These are phyloP conservation scores for Umbelopsis sp. DNA, from an alignment of 192 early-diverging fungal species.

Conservation along the genomic window DNA sequence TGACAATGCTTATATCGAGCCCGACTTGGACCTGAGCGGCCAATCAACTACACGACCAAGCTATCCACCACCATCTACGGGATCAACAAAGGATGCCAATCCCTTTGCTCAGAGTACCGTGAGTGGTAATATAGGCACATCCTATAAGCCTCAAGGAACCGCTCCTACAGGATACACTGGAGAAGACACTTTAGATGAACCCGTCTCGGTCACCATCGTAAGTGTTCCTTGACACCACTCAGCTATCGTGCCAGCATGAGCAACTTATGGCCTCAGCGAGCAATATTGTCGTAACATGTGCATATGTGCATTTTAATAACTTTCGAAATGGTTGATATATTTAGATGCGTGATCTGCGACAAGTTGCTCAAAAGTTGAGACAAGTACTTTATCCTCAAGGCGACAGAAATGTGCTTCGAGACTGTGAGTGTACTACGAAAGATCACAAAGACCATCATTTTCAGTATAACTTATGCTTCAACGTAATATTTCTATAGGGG, in stretches of 20 bases:
- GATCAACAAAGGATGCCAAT: neutral
- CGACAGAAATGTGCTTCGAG: slow-evolving; percentile 66
- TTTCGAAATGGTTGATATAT: neutral
- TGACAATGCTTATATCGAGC: slow-evolving; percentile 29
- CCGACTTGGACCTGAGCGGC: slow-evolving; percentile 39
- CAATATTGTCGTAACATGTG: neutral
- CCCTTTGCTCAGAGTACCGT: slow-evolving; percentile 28
- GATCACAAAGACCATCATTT: slow-evolving; percentile 29
- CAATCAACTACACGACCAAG: slow-evolving; percentile 26
- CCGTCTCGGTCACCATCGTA: slow-evolving; percentile 90
- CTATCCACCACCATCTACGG: slow-evolving; percentile 14
- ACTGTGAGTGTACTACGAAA: slow-evolving; percentile 59
- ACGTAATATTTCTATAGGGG: slow-evolving; percentile 69
- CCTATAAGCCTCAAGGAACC: slow-evolving; percentile 9
- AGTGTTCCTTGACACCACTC: slow-evolving; percentile 28
- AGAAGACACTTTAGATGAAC: slow-evolving; percentile 90
- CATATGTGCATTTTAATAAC: neutral
- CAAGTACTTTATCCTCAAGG: slow-evolving; percentile 74
- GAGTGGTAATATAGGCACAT: slow-evolving; percentile 36
- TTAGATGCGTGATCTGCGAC: slow-evolving; percentile 75
- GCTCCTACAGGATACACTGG: slow-evolving; percentile 28
- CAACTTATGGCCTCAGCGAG: too few relatives aligned
- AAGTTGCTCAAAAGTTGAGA: slow-evolving; percentile 71
- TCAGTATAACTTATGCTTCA: slow-evolving; percentile 27
- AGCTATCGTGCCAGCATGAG: neutral